phyloP scores from a whole-genome alignment of 352 stramenopile genomes.

The Pythium chondricola region DNA sequence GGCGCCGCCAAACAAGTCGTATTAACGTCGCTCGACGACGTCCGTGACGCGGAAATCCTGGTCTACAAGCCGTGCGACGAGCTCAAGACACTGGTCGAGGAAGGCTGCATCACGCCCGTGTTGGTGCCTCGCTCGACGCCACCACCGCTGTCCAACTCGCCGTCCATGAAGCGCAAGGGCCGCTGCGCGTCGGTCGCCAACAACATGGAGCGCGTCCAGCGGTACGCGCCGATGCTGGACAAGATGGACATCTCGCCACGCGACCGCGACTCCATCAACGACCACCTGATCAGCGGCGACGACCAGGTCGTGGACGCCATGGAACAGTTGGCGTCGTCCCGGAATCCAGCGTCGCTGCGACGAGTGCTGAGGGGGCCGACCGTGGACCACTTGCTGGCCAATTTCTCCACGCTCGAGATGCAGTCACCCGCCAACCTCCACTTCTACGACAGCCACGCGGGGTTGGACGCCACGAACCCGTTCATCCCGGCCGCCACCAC shows the following conservation, averaged over 20 bases:
- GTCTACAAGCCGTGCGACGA: slow-evolving; percentile 73
- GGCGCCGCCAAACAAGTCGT: slow-evolving; percentile 28
- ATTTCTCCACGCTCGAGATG: slow-evolving; percentile 34
- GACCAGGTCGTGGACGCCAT: slow-evolving; percentile 73
- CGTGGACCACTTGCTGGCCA: slow-evolving; percentile 17
- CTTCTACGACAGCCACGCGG: slow-evolving; percentile 5
- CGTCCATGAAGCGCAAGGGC: slow-evolving; percentile 66
- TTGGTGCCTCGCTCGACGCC: slow-evolving; percentile 17
- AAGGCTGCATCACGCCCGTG: slow-evolving; percentile 63
- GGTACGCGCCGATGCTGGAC: slow-evolving; percentile 52
- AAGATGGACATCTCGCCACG: slow-evolving; percentile 66
- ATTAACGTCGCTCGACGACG: slow-evolving; percentile 34
- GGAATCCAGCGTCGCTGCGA: slow-evolving; percentile 41
- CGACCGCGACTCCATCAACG: slow-evolving; percentile 58
- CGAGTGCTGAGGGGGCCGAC: slow-evolving; percentile 42
- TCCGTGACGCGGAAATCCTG: slow-evolving; percentile 52
- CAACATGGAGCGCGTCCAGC: slow-evolving; percentile 61
- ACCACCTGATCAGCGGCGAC: slow-evolving; percentile 63
- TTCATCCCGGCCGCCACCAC: slow-evolving; percentile 27
- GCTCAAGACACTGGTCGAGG: slow-evolving; percentile 58
- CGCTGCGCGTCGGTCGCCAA: slow-evolving; percentile 57
- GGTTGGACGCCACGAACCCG: slow-evolving; percentile 21
- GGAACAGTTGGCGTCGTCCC: slow-evolving; percentile 63
- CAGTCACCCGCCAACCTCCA: slow-evolving; percentile 27
- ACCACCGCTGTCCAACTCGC: slow-evolving; percentile 35